A percentile compares a stretch with the other conserved stretches of the same genome.
Conservation (phyloP, 305 asterid genomes). For the Solanum hybrid region DNA sequence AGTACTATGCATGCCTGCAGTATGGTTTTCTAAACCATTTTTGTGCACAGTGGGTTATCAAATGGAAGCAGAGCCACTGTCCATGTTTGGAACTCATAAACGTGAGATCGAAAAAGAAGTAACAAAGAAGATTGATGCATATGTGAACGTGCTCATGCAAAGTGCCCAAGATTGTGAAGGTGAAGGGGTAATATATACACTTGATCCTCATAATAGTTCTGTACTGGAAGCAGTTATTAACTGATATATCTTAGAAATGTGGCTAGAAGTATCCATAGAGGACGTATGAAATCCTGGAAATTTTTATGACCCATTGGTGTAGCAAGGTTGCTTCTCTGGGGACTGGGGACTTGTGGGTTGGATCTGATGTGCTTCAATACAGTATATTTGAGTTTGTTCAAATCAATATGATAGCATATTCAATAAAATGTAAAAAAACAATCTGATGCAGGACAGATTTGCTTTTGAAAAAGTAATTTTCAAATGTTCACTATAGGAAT, state of each 20-base stretch:
- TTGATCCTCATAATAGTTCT: neutral
- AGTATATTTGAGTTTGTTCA: neutral
- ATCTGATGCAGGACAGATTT: neutral
- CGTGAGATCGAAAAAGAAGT: slow-evolving; percentile 67
- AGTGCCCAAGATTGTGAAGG: slow-evolving; percentile 58
- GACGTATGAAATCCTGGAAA: neutral
- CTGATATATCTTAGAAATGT: neutral
- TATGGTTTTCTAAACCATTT: neutral
- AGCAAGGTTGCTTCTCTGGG: neutral
- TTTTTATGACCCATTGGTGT: neutral
- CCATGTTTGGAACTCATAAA: slow-evolving; percentile 47
- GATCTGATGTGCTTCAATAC: neutral
- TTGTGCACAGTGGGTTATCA: slow-evolving; percentile 57
- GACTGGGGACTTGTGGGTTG: neutral
- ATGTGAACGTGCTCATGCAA: slow-evolving; percentile 42
- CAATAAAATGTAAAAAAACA: neutral
- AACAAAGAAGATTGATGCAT: slow-evolving; percentile 41
- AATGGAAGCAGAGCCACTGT: slow-evolving; percentile 54
- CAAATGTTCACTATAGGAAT: neutral
- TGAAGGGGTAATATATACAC: slow-evolving; percentile 41
- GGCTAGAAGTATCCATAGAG: neutral
- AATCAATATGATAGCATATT: neutral
- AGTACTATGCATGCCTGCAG: neutral
- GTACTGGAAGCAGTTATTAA: neutral
- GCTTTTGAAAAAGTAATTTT: neutral